A percentile compares a stretch with the other conserved stretches of the same genome.
Conservation (phyloP, 257 asterid species). For the Rubia yunnanensis region DNA sequence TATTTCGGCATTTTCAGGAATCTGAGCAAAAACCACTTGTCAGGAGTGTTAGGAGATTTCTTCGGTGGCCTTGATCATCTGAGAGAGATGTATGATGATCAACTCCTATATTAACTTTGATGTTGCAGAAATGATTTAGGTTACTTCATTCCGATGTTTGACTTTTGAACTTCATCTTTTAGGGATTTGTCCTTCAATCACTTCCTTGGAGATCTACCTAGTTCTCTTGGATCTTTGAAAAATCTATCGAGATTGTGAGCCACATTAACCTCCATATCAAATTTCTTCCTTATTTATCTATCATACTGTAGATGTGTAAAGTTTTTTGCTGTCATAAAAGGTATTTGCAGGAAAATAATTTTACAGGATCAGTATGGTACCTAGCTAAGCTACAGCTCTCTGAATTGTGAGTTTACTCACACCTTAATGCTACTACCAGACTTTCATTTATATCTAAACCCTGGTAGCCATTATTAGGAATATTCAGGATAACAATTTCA, state of each 20-base stretch:
- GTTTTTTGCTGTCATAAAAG: conserved; percentile 31
- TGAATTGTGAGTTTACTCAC: conserved; percentile 47
- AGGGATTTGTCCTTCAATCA: conserved; percentile 89
- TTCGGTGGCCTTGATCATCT: conserved; percentile 58
- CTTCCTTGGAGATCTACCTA: conserved; percentile 83
- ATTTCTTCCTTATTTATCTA: neutral
- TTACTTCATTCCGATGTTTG: neutral
- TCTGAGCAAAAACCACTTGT: conserved; percentile 59
- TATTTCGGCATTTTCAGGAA: conserved; percentile 42
- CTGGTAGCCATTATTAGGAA: conserved; percentile 42
- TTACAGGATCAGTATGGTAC: conserved; percentile 75
- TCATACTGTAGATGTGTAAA: conserved; percentile 4
- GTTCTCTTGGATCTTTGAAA: conserved; percentile 46
- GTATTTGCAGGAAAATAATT: conserved; percentile 63
- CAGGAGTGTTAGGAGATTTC: conserved; percentile 67
- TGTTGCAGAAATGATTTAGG: neutral
- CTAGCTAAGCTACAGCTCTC: conserved; percentile 62
- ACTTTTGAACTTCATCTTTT: conserved; percentile 17
- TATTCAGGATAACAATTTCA: conserved; percentile 82
- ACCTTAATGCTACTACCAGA: neutral
- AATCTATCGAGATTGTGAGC: conserved; percentile 67
- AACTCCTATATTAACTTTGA: neutral
- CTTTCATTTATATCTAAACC: conserved; percentile 4
- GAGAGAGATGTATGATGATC: conserved; percentile 41
- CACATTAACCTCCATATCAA: conserved; percentile 15